Evolutionary conservation across 129 eudicot genomes (phyloP).

Genomic region (Erigeron canadensis): DNA sequence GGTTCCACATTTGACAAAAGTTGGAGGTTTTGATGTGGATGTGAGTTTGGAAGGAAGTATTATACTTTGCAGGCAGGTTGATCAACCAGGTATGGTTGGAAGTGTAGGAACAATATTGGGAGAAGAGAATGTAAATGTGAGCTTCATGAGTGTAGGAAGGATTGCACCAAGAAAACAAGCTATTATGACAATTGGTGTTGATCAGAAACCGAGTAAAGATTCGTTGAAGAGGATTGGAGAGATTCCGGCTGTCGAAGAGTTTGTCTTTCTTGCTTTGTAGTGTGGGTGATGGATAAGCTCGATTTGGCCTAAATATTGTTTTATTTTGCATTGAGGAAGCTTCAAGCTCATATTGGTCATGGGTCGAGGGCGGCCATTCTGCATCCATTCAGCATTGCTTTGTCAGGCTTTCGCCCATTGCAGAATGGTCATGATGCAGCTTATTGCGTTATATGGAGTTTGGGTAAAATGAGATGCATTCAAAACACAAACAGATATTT

Average conservation of each 20-base stretch:
- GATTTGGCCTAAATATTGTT: not conserved
- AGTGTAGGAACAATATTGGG: constrained; percentile 75
- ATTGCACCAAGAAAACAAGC: constrained; percentile 85
- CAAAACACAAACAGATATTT: too few species aligned
- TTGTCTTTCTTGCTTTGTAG: constrained; percentile 75
- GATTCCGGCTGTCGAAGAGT: constrained; percentile 78
- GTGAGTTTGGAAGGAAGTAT: constrained; percentile 78
- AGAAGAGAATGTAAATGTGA: constrained; percentile 85
- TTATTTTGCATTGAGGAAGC: too few species aligned
- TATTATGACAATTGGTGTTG: constrained; percentile 87
- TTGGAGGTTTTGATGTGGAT: constrained; percentile 87
- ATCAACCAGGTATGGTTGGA: constrained; percentile 91
- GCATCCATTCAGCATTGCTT: too few species aligned
- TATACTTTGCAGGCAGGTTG: constrained; percentile 78
- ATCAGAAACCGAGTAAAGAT: constrained; percentile 73
- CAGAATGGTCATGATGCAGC: too few species aligned
- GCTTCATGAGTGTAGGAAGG: constrained; percentile 88
- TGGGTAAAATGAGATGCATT: too few species aligned
- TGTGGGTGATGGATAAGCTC: not conserved
- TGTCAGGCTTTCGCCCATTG: too few species aligned
- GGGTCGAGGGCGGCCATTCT: too few species aligned
- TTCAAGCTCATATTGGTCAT: too few species aligned
- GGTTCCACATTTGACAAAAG: constrained; percentile 71
- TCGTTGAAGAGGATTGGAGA: constrained; percentile 82
- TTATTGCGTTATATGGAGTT: too few species aligned